Evolutionary conservation across 257 asterid genomes (phyloP), one percentile per base, ranked within the genome.

Genomic region (Leonotis leonurus): DNA sequence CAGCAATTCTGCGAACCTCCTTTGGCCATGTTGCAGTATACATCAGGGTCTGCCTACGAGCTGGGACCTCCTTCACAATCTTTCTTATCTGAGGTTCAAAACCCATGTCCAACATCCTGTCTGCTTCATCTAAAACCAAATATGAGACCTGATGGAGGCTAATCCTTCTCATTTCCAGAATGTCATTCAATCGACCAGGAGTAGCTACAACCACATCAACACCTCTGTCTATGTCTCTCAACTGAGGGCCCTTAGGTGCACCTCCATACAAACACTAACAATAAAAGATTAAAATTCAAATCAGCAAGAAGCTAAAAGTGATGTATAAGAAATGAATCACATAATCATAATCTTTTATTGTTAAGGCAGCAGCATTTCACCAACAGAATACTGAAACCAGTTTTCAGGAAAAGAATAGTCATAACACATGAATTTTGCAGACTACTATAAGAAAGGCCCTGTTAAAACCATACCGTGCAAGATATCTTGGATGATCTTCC

Each of bases 101-200:
- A 9, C 99, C 99, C 97, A 93, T 93, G 87, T 93, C 99, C 75
- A 93, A 82, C 99, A 93, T 93, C 50, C 99, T 84, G 68, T 93
- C 99, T 8, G 99, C 99, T 82, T 93, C 97, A 50, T 93, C 99
- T 21, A 93, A 77, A 73, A 93, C 99, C 94, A 93, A 76, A 71
- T 85, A 93, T 21, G 99, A 85, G 64, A 93, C 86, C 73, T 93
- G 99, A 45, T 80, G 74, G 68, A 93, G 96, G 75, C 86, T 89
- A 69, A 89, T 58, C 73, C 95, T 85, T 78, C 85, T 72, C 93
- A 87, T 89, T 83, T 93, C 97, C 78, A 93, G 74, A 75, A 93
- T 89, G 69, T 89, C 99, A 78, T 93, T 93, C 83, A 93, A 70
- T 18, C 99, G 85, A 56, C 99, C 97, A 30, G 99, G 99, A 66